Conservation (phyloP, 148 eudicot genomes). For the Vaccinium macrocarpon region DNA sequence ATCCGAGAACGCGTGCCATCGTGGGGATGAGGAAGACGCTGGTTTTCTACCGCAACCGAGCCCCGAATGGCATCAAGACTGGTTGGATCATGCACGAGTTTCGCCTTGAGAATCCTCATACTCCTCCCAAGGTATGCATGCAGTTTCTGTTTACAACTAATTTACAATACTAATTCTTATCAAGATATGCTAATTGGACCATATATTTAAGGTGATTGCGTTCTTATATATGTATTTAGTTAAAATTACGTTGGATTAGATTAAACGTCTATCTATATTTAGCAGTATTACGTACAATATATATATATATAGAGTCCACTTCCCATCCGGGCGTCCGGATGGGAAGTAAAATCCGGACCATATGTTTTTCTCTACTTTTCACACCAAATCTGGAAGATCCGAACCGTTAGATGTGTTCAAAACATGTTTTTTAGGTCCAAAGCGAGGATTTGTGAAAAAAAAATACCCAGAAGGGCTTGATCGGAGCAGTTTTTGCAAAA, state of each 20-base stretch:
- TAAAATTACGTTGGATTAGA: not conserved
- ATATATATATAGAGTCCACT: no score
- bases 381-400: no score
- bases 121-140: constrained; percentile 28
- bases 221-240: not conserved
- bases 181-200: not conserved
- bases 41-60: constrained; percentile 38
- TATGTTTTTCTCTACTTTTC: no score
- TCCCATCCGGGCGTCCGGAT: no score
- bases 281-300: not conserved
- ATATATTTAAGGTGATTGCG: not conserved
- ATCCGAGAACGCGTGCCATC: constrained; percentile 19
- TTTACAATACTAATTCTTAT: not conserved
- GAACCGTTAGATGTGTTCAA: no score
- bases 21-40: constrained; percentile 47
- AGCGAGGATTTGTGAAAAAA: no score
- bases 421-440: no score
- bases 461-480: no score
- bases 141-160: not conserved
- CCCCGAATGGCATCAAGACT: constrained; percentile 42
- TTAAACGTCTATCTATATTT: not conserved
- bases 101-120: constrained; percentile 40
- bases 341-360: no score
- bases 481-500: no score
- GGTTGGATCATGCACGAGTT: constrained; percentile 52